Base-by-base conservation (phyloP, 2,329 filamentous ascomycete genomes). In the Rhynchosporium graminicola region DNA sequence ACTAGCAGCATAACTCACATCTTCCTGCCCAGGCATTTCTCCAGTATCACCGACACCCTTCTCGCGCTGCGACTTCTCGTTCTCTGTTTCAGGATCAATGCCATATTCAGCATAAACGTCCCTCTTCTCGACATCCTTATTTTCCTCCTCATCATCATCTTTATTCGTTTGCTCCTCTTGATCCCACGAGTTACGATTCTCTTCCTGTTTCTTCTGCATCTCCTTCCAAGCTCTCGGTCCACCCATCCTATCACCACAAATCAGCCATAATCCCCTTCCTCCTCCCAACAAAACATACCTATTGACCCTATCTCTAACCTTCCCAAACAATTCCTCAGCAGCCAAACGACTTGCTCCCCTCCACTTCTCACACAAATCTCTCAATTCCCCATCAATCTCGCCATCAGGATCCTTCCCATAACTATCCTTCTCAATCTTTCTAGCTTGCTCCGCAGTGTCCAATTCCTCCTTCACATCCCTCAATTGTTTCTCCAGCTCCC, bases 281-380 rank as follows among this genome's bases (percentile, higher is more conserved):
- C n/a, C 8, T n/a, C 13, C 15, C 3, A 4, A 50, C 12, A 26
- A 4, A 26, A 68, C 67, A 56, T 65, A 74, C 67, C 82, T 77
- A 69, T 84, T 79, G 42, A 89, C 80, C 59, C 84, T 76, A 72
- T 87, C 85, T 65, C 81, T 80, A 28, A 87, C 84, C 26, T 78
- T 76, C 29, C 76, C 79, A 73, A 88, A 91, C 10, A 90, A 76
- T 69, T 89, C 86, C 67, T 91, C 88, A 0, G 88, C 88, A 6
- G 86, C 87, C 56, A 80, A 76, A 65, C 87, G 80, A 63, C 83
- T 84, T 20, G 85, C 83, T 0, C 71, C 74, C 52, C 79, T 83
- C 89, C 89, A 92, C 72, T 83, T 87, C 3, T 72, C 73, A 47
- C 84, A 81, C 67, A 90, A 70, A 0, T 72, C 75, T 47, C 81